A percentile compares a stretch with the other conserved stretches of the same genome.
phyloP scores from a whole-genome alignment of 441 rosid species.

The Bruguiera hainesii region DNA sequence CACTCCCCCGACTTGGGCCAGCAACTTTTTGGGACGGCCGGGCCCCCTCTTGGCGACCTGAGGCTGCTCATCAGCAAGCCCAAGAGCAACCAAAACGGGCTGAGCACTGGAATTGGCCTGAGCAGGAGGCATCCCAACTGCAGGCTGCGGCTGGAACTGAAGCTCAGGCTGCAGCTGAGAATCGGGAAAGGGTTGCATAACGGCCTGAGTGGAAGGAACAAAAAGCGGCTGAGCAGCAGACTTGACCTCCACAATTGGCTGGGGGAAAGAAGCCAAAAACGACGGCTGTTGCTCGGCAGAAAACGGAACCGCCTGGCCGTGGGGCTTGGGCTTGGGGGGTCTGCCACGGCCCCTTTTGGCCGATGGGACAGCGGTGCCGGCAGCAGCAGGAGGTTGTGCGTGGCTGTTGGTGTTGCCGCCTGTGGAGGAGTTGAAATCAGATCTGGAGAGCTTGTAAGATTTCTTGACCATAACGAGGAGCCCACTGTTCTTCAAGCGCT shows the following conservation, averaged over 20 bases:
- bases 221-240: too few relatives aligned
- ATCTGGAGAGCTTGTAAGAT: constrained; percentile 62
- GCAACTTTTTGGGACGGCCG: constrained; percentile 19
- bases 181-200: too few relatives aligned
- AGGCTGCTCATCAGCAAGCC: constrained; percentile 23
- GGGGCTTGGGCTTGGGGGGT: constrained; percentile 46
- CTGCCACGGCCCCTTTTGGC: constrained; percentile 68
- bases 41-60: constrained; percentile 45
- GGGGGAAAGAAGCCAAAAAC: constrained; percentile 1
- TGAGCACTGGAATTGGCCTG: not conserved
- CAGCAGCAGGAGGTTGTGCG: constrained; percentile 5
- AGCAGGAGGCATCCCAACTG: too few relatives aligned
- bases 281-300: not conserved
- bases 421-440: constrained; percentile 21
- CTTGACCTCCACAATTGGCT: too few relatives aligned
- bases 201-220: too few relatives aligned
- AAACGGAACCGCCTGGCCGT: too few relatives aligned
- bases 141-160: too few relatives aligned
- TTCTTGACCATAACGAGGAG: constrained; percentile 61
- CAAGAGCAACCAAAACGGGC: constrained; percentile 16
- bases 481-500: constrained; percentile 60
- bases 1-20: constrained; percentile 3
- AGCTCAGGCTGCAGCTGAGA: too few relatives aligned
- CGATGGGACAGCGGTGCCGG: constrained; percentile 12
- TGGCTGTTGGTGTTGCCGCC: not conserved